Evolutionary conservation across 108 stramenopile genomes (phyloP), one percentile per base, ranked within the genome.

Genomic region (Skeletonema marinoi): DNA sequence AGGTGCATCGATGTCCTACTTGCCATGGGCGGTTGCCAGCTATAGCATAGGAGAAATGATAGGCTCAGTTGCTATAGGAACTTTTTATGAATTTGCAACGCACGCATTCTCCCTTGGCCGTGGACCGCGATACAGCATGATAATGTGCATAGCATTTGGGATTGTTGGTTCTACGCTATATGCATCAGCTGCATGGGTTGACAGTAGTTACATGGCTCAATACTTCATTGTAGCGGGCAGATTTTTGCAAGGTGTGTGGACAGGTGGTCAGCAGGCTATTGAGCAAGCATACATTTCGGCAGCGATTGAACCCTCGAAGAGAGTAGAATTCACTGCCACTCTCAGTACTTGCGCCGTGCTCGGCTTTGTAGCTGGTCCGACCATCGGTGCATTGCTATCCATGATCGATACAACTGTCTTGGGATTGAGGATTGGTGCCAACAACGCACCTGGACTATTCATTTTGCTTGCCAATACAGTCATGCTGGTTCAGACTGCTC

Each of bases 41-140:
- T 85, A 85, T 51, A 64, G 60, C 30, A 30, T 81, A 12, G 84
- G 84, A 0, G 84, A 85, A 51, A 78, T 85, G 84, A 38, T 85
- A 35, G 84, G 84, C 6, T 75, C 80, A 10, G 44, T 71, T 14
- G 17, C 44, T 1, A 78, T 83, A 54, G 83, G 83, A 50, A 50
- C 31, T 4, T 70, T 79, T 39, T 84, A 79, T 44, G 83, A 80
- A 32, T 54, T 50, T 29, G 62, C 74, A 25, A 75, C 78, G 1
- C 68, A 32, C 16, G 63, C 46, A 29, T 83, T 32, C 25, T 17
- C 72, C 29, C 38, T 68, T 39, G 73, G 77, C 8, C 21, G 77
- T n/a, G 82, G 82, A 9, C 73, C 82, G 4, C 66, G 68, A 33
- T 19, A 74, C 12, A 63, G 72, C 30, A 33, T 78, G 13, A 66